Base-by-base conservation (phyloP, 2,329 filamentous ascomycete genomes). In the Pseudocercospora cruenta region DNA sequence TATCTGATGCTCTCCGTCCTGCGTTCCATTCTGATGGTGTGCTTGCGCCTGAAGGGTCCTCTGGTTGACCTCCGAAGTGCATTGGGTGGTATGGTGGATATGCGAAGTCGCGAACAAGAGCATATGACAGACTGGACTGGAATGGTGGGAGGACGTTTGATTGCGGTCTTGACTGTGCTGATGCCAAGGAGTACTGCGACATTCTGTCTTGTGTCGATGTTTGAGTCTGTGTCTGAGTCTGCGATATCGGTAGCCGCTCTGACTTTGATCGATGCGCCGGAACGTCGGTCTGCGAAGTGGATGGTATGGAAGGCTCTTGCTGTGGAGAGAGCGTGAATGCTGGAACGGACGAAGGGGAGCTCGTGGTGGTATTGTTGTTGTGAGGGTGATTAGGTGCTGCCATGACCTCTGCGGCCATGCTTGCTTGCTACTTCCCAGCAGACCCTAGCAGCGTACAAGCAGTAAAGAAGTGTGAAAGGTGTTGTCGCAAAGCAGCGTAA, bases 21-120 rank as follows among this genome's bases (percentile, higher is more conserved):
- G 87, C 84, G 79, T 95, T 92, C 78, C 89, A 84, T 78, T 94
- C 92, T 79, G 91, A 95, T 9, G 94, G 93, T 0, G 94, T 97
- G n/a, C 91, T 94, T 72, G 91, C 85, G 64, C 90, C 90, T 0
- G 93, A 96, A 8, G 88, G 84, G n/a, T 88, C 84, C 72, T 93
- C 90, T 43, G 90, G 90, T 16, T 92, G 90, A n/a, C 94, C 91
- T 1, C 95, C 95, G 83, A 97, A 97, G 82, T 98, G 95, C 79
- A 97, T 85, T 51, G 92, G 93, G 78, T 98, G 92, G 63, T 86
- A 85, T 26, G 87, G 78, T 33, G 92, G 88, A 78, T 98, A 99
- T 72, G 95, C 95, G 81, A 98, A 99, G 83, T 99, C 95, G 75
- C 95, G 91, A 70, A 99, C 94, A 53, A 92, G 84, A n/a, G 93